A percentile compares a stretch with the other conserved stretches of the same genome.
phyloP scores from a whole-genome alignment of 2,329 filamentous ascomycete species.

The Plenodomus tracheiphilus region DNA sequence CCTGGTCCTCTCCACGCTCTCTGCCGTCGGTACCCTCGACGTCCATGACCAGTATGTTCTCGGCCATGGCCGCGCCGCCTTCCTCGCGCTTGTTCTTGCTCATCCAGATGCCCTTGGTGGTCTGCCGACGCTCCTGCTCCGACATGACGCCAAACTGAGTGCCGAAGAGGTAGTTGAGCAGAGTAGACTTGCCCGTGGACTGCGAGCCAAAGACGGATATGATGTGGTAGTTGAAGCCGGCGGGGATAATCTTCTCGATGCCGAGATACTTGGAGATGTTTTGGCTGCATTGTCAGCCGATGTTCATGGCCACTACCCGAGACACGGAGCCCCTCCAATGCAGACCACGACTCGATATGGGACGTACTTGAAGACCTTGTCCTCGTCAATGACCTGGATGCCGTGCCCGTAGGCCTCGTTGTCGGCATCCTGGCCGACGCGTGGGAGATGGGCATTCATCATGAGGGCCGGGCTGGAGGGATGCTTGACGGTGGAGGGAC shows the following conservation, averaged over 20 bases:
- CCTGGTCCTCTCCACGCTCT: constrained; percentile 95
- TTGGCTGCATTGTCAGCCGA: constrained; percentile 56
- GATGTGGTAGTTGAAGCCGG: constrained; percentile 98
- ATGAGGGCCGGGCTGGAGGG: constrained; percentile 51
- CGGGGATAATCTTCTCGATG: constrained; percentile 76
- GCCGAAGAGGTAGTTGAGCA: constrained; percentile 93
- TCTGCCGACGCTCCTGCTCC: constrained; percentile 90
- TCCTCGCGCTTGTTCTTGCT: constrained; percentile 82
- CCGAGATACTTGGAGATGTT: constrained; percentile 82
- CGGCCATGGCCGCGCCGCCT: constrained; percentile 70
- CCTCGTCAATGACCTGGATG: constrained; percentile 94
- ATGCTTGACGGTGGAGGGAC: constrained; percentile 43
- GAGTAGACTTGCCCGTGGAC: constrained; percentile 96
- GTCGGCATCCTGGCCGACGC: constrained; percentile 65
- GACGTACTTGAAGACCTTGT: constrained; percentile 95
- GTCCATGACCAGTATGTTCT: constrained; percentile 99
- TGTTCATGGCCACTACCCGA: constrained; percentile 54
- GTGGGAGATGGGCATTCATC: constrained; percentile 81
- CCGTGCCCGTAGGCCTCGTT: constrained; percentile 82
- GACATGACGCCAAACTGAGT: constrained; percentile 98
- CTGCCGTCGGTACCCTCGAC: constrained; percentile 97
- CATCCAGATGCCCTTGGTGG: constrained; percentile 99
- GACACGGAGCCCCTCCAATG: too few species aligned
- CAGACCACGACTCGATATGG: too few species aligned
- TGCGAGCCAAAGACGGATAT: constrained; percentile 99